A percentile compares a stretch with the other conserved stretches of the same genome.
Conservation (phyloP, 257 asterid species). For the Solanum etuberosum region DNA sequence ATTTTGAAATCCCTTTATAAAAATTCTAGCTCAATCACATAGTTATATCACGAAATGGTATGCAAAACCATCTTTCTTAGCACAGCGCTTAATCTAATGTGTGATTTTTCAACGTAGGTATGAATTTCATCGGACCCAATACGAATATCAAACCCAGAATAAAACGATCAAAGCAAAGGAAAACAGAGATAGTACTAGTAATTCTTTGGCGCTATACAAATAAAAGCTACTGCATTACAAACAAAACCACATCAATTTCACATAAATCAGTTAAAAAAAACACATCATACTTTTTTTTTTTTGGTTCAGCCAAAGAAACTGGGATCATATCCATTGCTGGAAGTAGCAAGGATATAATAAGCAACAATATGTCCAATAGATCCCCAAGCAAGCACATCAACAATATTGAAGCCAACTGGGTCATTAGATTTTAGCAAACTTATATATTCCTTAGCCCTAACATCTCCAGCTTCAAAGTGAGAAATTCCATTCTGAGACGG, state of each 20-base stretch:
- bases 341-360: conserved; percentile 83
- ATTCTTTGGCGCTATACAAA: background rate
- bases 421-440: conserved; percentile 88
- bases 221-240: background rate
- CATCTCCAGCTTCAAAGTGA: conserved; percentile 91
- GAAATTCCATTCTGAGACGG: conserved; percentile 83
- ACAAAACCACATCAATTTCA: background rate
- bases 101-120: no score
- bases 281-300: background rate
- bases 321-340: conserved; percentile 94
- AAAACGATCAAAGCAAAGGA: background rate
- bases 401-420: conserved; percentile 91
- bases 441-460: conserved; percentile 85
- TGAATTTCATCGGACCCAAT: no score
- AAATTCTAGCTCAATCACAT: no score
- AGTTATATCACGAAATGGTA: no score
- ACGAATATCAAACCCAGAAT: no score
- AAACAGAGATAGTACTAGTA: background rate
- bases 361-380: conserved; percentile 95
- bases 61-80: no score
- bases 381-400: conserved; percentile 94
- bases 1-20: no score
- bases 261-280: background rate
- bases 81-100: no score
- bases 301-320: conserved; percentile 37